Evolutionary conservation across 176 grass and related monocot species (phyloP).

Genomic region (Poa pratensis): DNA sequence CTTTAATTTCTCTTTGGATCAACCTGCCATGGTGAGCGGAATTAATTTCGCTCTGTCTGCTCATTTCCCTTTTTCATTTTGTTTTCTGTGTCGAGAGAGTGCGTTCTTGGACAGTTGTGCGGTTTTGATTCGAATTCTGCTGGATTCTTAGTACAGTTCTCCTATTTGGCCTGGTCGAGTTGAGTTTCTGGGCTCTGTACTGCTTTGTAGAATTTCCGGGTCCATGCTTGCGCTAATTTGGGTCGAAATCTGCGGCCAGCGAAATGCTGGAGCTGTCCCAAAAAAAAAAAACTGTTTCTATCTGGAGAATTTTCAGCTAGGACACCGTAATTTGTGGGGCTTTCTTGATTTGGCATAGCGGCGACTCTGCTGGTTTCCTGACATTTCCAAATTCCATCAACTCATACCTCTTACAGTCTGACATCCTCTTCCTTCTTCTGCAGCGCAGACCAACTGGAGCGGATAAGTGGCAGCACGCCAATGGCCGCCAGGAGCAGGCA

Average conservation of each 20-base stretch:
- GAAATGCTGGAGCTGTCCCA: neutral
- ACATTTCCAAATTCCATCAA: constrained; percentile 7
- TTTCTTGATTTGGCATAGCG: constrained; percentile 27
- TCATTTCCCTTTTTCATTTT: neutral
- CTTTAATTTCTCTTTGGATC: constrained; percentile 42
- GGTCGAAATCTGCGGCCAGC: constrained; percentile 36
- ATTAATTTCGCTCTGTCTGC: too few relatives aligned
- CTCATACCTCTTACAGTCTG: constrained; percentile 13
- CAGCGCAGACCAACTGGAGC: constrained; percentile 54
- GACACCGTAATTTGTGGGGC: neutral
- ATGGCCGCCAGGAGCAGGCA: constrained; percentile 75
- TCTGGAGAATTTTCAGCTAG: neutral
- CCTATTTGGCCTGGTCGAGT: neutral
- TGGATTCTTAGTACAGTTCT: constrained; percentile 1
- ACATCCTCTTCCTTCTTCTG: constrained; percentile 24
- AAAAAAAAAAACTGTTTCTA: neutral
- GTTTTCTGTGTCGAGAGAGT: neutral
- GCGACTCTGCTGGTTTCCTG: neutral
- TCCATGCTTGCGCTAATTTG: neutral
- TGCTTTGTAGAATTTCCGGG: neutral
- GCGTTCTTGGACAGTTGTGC: constrained; percentile 4
- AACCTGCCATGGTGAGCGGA: constrained; percentile 42
- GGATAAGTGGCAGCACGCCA: constrained; percentile 56
- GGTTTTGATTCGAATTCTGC: neutral
- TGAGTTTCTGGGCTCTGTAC: neutral